Percentiles rank a stretch among this genome's conserved stretches.
Conservation (phyloP, 1,284 basidiomycete genomes). For the Pulchroboletus neoregius region DNA sequence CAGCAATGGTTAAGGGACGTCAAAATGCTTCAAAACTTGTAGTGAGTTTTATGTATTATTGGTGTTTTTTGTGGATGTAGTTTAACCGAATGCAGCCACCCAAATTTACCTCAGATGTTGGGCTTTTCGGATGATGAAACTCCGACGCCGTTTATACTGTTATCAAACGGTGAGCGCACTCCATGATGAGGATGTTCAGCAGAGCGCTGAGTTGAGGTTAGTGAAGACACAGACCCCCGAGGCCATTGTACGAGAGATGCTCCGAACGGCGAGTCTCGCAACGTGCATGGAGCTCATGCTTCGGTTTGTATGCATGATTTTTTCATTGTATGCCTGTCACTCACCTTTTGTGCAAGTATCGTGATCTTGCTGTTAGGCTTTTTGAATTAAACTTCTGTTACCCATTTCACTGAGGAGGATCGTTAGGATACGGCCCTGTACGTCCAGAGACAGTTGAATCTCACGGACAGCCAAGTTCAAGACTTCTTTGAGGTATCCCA, state of each 20-base stretch:
- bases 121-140: slow-evolving; percentile 48
- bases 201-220: slow-evolving; percentile 18
- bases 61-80: not conserved
- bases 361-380: slow-evolving; percentile 39
- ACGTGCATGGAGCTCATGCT: slow-evolving; percentile 37
- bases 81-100: slow-evolving; percentile 37
- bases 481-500: slow-evolving; percentile 46
- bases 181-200: not conserved
- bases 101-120: slow-evolving; percentile 51
- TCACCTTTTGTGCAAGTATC: slow-evolving; percentile 35
- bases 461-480: slow-evolving; percentile 43
- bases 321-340: not conserved
- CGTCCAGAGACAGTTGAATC: slow-evolving; percentile 42
- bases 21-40: slow-evolving; percentile 46
- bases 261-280: slow-evolving; percentile 35
- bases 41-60: slow-evolving; percentile 32
- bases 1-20: slow-evolving; percentile 51
- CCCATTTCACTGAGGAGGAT: not conserved
- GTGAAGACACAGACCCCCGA: slow-evolving; percentile 41
- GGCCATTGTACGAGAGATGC: slow-evolving; percentile 28
- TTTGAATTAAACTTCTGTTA: not conserved
- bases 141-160: slow-evolving; percentile 47
- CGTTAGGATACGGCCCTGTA: slow-evolving; percentile 46
- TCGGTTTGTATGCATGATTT: slow-evolving; percentile 31
- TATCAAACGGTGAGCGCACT: slow-evolving; percentile 41